Percentiles rank a stretch among this genome's conserved stretches.
Conservation (phyloP, 805 yeast genomes). For the Peterozyma toletana region DNA sequence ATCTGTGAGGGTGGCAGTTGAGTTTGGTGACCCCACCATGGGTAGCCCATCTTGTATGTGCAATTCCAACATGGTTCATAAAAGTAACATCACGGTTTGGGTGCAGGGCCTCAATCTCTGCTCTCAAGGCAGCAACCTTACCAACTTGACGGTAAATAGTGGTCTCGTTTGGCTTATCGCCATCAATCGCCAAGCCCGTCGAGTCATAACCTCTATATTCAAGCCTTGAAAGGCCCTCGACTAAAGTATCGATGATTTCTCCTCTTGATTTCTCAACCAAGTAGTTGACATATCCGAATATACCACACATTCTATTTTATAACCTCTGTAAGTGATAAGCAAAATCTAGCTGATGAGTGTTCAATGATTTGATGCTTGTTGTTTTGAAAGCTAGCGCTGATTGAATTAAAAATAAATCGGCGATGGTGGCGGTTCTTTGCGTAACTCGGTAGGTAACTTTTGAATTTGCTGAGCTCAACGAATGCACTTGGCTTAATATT, state of each 20-base stretch:
- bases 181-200: slow-evolving; percentile 93
- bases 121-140: slow-evolving; percentile 76
- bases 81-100: slow-evolving; percentile 59
- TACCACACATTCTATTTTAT: slow-evolving; percentile 54
- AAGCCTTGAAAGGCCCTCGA: slow-evolving; percentile 78
- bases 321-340: neutral
- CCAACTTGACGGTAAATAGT: slow-evolving; percentile 81
- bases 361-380: no score
- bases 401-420: no score
- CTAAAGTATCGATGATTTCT: slow-evolving; percentile 80
- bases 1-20: slow-evolving; percentile 96
- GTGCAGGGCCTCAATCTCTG: slow-evolving; percentile 43
- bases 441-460: neutral
- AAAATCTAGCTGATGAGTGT: neutral
- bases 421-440: neutral
- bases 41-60: slow-evolving; percentile 99
- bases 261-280: slow-evolving; percentile 89
- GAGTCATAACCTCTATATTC: slow-evolving; percentile 99
- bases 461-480: neutral
- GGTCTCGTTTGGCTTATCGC: slow-evolving; percentile 67
- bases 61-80: slow-evolving; percentile 89
- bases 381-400: no score
- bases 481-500: no score
- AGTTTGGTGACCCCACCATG: slow-evolving; percentile 85
- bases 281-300: slow-evolving; percentile 96